A percentile compares a stretch with the other conserved stretches of the same genome.
Evolutionary conservation across 2,329 filamentous ascomycete species (phyloP).

Genomic region (Achaetomium macrosporum): DNA sequence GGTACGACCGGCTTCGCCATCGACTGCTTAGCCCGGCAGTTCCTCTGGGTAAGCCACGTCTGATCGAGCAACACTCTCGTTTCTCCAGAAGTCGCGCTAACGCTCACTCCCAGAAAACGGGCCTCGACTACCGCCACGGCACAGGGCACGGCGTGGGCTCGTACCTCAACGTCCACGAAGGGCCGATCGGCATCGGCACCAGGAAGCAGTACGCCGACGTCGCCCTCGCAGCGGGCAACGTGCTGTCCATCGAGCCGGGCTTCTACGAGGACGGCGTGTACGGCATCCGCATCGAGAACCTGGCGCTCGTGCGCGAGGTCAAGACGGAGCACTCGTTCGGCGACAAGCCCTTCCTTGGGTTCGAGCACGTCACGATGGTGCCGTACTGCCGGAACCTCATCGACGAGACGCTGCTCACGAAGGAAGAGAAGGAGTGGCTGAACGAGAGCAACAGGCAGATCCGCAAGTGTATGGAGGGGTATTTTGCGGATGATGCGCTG

Average conservation of each 20-base stretch:
- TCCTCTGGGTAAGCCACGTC: constrained; percentile 66
- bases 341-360: constrained; percentile 89
- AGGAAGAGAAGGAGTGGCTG: constrained; percentile 74
- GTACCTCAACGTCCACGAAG: constrained; percentile 94
- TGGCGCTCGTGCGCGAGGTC: constrained; percentile 85
- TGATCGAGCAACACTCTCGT: too few species aligned
- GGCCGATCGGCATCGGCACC: constrained; percentile 92
- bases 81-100: constrained; percentile 13
- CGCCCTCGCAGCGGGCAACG: constrained; percentile 81
- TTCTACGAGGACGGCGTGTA: constrained; percentile 96
- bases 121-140: constrained; percentile 91
- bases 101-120: constrained; percentile 50
- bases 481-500: constrained; percentile 66
- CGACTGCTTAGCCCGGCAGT: constrained; percentile 81
- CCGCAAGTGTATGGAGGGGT: constrained; percentile 70
- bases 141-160: constrained; percentile 95
- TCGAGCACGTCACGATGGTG: constrained; percentile 96
- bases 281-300: constrained; percentile 93
- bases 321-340: constrained; percentile 83
- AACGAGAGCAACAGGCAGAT: constrained; percentile 82
- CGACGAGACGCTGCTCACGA: constrained; percentile 64
- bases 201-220: constrained; percentile 89
- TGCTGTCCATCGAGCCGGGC: constrained; percentile 91
- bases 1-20: constrained; percentile 91
- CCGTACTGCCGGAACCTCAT: constrained; percentile 89